Percentiles rank a stretch among this genome's conserved stretches.
Evolutionary conservation across 2,329 filamentous ascomycete genomes (phyloP).

Genomic region (Fusarium brachygibbosum): DNA sequence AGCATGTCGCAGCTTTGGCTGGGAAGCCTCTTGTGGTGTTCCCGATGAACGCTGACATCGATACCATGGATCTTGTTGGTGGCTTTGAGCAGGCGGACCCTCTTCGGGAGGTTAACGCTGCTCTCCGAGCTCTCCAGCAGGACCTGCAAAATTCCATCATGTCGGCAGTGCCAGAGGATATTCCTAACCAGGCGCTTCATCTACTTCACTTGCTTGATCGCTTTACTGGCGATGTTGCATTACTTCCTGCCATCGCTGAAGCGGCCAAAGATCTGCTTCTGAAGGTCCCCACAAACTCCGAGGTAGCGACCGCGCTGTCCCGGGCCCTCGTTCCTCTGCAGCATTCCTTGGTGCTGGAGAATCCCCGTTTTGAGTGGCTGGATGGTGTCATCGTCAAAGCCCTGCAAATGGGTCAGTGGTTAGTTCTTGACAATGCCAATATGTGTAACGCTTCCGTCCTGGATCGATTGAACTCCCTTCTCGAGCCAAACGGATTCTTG

Average conservation of each 20-base stretch:
- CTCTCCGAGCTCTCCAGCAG: constrained; percentile 62
- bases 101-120: constrained; percentile 75
- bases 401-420: constrained; percentile 87
- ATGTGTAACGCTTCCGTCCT: constrained; percentile 95
- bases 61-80: constrained; percentile 96
- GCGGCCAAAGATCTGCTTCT: constrained; percentile 58
- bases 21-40: constrained; percentile 85
- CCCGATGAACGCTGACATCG: constrained; percentile 92
- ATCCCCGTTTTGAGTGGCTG: constrained; percentile 93
- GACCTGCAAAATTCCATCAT: constrained; percentile 67
- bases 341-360: constrained; percentile 70
- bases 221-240: constrained; percentile 55
- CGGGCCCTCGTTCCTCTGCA: constrained; percentile 65
- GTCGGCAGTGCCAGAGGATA: constrained; percentile 60
- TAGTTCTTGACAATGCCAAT: constrained; percentile 97
- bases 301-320: constrained; percentile 62
- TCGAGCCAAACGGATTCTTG: constrained; percentile 89
- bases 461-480: constrained; percentile 91
- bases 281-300: constrained; percentile 59
- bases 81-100: constrained; percentile 96
- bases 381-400: constrained; percentile 93
- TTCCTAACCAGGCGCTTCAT: constrained; percentile 62
- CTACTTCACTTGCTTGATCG: constrained; percentile 65
- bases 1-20: constrained; percentile 82
- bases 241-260: constrained; percentile 56